Percentiles rank a stretch among this genome's conserved stretches.
These are phyloP conservation scores for Phytophthora rubi DNA, from an alignment of 352 stramenopile genomes.

Conservation along the genomic window DNA sequence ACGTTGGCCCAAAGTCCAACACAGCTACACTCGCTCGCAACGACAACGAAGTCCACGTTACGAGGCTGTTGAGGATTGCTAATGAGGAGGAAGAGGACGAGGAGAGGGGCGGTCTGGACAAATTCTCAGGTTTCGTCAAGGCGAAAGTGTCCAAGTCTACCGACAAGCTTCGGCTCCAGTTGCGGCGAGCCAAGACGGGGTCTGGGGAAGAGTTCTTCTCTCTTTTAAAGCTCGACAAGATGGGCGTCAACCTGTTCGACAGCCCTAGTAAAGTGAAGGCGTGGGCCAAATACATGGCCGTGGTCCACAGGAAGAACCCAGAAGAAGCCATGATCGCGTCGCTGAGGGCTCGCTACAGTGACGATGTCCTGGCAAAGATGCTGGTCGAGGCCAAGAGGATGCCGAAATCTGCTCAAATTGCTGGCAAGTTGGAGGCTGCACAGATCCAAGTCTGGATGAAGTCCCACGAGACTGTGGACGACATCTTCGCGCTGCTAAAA, in stretches of 20 bases:
- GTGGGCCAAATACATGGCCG: conserved; percentile 2
- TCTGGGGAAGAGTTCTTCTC: conserved; percentile 2
- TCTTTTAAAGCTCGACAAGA: conserved; percentile 1
- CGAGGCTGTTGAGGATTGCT: background rate
- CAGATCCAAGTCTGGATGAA: background rate
- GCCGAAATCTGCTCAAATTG: background rate
- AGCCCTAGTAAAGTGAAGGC: background rate
- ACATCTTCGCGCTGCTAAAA: conserved; percentile 6
- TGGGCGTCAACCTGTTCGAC: background rate
- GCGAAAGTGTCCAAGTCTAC: background rate
- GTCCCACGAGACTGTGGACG: background rate
- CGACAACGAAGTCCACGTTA: background rate
- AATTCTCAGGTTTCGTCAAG: background rate
- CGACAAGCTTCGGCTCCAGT: background rate
- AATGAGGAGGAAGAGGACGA: background rate
- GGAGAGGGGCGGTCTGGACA: background rate
- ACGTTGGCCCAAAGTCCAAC: background rate
- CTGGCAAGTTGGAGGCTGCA: background rate
- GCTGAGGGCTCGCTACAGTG: background rate
- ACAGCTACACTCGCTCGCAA: background rate
- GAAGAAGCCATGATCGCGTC: background rate
- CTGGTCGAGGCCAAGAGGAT: background rate
- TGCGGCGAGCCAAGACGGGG: background rate
- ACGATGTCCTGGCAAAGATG: conserved; percentile 9
- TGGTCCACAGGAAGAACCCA: background rate